A percentile compares a stretch with the other conserved stretches of the same genome.
Conservation (phyloP, 2,329 filamentous ascomycete genomes). For the Colletotrichum salicis region DNA sequence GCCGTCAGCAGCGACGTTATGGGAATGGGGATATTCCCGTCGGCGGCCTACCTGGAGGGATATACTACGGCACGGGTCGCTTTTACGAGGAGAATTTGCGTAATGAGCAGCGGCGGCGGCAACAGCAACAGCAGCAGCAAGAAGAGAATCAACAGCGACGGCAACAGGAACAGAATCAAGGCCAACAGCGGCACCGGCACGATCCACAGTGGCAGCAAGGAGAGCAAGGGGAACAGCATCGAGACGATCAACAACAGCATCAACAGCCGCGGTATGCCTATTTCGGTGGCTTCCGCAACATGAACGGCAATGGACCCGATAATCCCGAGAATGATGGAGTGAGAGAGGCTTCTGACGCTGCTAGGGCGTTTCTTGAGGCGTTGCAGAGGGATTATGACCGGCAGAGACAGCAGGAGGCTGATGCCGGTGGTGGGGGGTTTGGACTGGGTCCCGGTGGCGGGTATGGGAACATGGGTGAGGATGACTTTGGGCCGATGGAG, state of each 20-base stretch:
- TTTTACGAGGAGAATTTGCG: slow-evolving; percentile 13
- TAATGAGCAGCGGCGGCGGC: background rate
- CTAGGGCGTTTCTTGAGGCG: background rate
- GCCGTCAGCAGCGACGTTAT: background rate
- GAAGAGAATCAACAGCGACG: background rate
- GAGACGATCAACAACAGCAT: background rate
- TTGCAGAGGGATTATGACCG: background rate
- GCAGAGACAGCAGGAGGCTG: background rate
- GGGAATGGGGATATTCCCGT: background rate
- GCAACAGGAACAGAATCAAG: no score
- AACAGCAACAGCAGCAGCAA: background rate
- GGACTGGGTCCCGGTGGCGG: background rate
- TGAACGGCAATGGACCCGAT: background rate
- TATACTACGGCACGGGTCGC: slow-evolving; percentile 11
- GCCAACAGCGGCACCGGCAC: background rate
- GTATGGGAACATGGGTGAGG: background rate
- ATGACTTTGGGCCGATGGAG: background rate
- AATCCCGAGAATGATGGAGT: background rate
- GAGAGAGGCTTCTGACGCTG: slow-evolving; percentile 1
- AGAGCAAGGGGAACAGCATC: background rate
- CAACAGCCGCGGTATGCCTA: background rate
- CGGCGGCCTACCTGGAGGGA: background rate
- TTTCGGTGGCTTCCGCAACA: background rate
- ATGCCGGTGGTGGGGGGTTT: no score
- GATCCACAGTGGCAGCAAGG: background rate